Conservation (phyloP, 345 rosid species). For the Citrus trifoliata region DNA sequence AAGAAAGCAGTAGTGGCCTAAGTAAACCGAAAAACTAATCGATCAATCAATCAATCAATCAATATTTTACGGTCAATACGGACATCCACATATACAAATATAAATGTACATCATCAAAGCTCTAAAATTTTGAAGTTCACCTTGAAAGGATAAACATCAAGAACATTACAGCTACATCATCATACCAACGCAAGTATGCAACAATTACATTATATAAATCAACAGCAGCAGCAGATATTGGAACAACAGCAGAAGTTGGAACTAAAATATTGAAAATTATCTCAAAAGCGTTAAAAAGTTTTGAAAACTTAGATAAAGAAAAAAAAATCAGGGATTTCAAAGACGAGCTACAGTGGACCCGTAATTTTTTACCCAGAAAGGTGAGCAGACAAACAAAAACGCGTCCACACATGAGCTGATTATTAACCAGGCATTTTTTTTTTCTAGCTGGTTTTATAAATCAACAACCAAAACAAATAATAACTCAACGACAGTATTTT, state of each 20-base stretch:
- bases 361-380: not conserved
- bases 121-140: not conserved
- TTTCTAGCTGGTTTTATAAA: not conserved
- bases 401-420: not conserved
- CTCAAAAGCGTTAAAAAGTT: not conserved
- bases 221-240: not conserved
- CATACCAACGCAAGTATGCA: not conserved
- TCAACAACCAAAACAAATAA: constrained; percentile 7
- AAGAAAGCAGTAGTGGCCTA: not conserved
- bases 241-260: not conserved
- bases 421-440: not conserved
- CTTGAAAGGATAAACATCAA: not conserved
- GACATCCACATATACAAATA: not conserved
- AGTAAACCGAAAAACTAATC: not conserved
- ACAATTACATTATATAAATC: not conserved
- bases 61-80: not conserved
- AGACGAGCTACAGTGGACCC: not conserved
- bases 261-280: not conserved
- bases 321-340: not conserved
- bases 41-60: not conserved
- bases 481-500: not conserved
- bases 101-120: not conserved
- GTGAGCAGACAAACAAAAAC: not conserved
- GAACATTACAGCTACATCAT: not conserved
- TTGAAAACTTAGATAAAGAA: too few relatives aligned